Conservation (phyloP, 2,329 filamentous ascomycete genomes). For the Xylariaceae sp. region DNA sequence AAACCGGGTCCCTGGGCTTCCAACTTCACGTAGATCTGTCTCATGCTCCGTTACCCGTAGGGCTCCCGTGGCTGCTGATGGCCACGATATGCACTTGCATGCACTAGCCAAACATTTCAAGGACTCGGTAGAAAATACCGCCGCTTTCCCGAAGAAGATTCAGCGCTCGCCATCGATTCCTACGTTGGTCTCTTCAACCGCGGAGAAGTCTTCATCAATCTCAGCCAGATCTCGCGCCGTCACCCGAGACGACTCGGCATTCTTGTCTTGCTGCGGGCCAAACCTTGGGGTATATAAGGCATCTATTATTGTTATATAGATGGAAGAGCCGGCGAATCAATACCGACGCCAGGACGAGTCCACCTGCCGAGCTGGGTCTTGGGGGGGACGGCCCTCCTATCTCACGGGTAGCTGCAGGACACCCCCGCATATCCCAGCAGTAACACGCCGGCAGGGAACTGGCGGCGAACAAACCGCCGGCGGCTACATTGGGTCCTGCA, state of each 20-base stretch:
- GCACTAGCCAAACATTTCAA: not conserved
- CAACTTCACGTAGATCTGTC: constrained; percentile 1
- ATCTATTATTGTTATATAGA: constrained; percentile 18
- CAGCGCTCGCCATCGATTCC: constrained; percentile 5
- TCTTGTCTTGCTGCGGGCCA: constrained; percentile 19
- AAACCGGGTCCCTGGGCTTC: not conserved
- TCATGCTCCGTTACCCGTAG: constrained; percentile 6
- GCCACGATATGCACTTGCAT: constrained; percentile 4
- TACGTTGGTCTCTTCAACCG: constrained; percentile 8
- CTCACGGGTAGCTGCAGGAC: constrained; percentile 27
- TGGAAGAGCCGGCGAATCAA: constrained; percentile 21
- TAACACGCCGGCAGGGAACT: constrained; percentile 15
- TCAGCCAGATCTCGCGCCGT: constrained; percentile 15
- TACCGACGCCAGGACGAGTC: constrained; percentile 19
- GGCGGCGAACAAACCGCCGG: constrained; percentile 14
- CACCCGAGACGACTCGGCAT: constrained; percentile 24
- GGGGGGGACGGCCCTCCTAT: constrained; percentile 14
- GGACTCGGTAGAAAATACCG: not conserved
- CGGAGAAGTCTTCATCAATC: constrained; percentile 15
- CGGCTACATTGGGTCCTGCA: constrained; percentile 11
- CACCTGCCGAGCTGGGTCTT: constrained; percentile 21
- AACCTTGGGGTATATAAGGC: constrained; percentile 19
- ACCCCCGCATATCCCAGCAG: constrained; percentile 16
- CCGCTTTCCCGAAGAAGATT: not conserved
- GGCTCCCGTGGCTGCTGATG: constrained; percentile 5